phyloP scores from a whole-genome alignment of 257 asterid species.

The Coffea canephora region DNA sequence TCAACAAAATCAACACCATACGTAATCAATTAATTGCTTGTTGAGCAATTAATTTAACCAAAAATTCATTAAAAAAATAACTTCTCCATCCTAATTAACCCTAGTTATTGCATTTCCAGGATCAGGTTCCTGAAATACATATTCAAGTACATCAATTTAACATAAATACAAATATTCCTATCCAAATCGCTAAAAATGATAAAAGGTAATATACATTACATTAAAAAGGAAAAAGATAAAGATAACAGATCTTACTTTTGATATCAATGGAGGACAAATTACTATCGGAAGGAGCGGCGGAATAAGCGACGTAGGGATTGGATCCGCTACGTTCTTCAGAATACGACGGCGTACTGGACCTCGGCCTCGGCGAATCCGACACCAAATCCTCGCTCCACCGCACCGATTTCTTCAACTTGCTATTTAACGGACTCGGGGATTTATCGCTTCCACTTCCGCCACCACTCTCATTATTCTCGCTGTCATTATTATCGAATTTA shows the following conservation, averaged over 20 bases:
- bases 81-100: conserved; percentile 24
- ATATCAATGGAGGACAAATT: conserved; percentile 59
- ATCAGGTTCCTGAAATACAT: neutral
- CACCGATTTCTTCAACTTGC: conserved; percentile 68
- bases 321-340: conserved; percentile 44
- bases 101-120: neutral
- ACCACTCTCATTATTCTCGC: conserved; percentile 13
- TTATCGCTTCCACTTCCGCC: conserved; percentile 16
- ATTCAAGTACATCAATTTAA: no score
- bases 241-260: conserved; percentile 47
- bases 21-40: neutral
- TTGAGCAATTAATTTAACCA: neutral
- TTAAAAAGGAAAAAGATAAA: neutral
- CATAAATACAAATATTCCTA: no score
- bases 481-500: conserved; percentile 21
- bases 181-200: neutral
- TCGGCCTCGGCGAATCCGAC: conserved; percentile 55
- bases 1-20: neutral
- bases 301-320: conserved; percentile 61
- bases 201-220: neutral
- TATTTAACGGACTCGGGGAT: conserved; percentile 32
- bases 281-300: conserved; percentile 45
- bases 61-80: neutral
- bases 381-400: conserved; percentile 80
- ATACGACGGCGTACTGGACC: conserved; percentile 22